Conservation (phyloP, 2,329 filamentous ascomycete genomes). For the Paecilomyces dactylethromorphus region DNA sequence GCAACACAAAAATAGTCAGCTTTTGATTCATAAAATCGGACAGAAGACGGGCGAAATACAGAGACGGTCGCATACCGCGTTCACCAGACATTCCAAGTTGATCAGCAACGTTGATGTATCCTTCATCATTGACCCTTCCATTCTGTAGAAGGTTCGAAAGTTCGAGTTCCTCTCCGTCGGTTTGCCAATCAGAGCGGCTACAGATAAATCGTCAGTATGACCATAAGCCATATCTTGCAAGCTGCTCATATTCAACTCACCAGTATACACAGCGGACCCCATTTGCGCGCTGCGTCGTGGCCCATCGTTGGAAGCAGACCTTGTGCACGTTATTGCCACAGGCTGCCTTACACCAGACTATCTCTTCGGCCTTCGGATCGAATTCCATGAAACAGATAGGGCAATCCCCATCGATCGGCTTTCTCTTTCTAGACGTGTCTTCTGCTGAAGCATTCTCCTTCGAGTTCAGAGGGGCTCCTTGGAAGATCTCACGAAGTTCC, state of each 20-base stretch:
- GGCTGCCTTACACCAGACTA: conserved; percentile 53
- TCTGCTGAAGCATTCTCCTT: conserved; percentile 29
- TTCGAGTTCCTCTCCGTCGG: conserved; percentile 21
- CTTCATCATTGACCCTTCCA: conserved; percentile 26
- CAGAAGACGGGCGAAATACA: conserved; percentile 9
- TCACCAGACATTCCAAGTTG: conserved; percentile 34
- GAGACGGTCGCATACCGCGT: conserved; percentile 27
- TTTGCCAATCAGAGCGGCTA: conserved; percentile 37
- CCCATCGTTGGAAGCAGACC: conserved; percentile 52
- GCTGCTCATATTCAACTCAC: conserved; percentile 16
- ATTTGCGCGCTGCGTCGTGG: conserved; percentile 22
- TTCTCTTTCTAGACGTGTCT: conserved; percentile 45
- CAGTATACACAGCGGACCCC: conserved; percentile 41
- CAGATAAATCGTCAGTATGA: neutral
- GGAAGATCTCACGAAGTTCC: conserved; percentile 53
- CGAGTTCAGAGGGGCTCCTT: conserved; percentile 45
- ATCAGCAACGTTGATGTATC: conserved; percentile 40
- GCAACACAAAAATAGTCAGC: neutral
- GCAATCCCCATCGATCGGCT: conserved; percentile 56
- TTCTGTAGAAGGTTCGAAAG: conserved; percentile 22
- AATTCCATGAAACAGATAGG: conserved; percentile 57
- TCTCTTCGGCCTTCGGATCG: conserved; percentile 38
- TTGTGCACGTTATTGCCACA: conserved; percentile 61
- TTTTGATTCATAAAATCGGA: neutral
- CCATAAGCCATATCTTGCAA: neutral